Evolutionary conservation across 1,284 basidiomycete genomes (phyloP).

Genomic region (Sphagnurus paluster): DNA sequence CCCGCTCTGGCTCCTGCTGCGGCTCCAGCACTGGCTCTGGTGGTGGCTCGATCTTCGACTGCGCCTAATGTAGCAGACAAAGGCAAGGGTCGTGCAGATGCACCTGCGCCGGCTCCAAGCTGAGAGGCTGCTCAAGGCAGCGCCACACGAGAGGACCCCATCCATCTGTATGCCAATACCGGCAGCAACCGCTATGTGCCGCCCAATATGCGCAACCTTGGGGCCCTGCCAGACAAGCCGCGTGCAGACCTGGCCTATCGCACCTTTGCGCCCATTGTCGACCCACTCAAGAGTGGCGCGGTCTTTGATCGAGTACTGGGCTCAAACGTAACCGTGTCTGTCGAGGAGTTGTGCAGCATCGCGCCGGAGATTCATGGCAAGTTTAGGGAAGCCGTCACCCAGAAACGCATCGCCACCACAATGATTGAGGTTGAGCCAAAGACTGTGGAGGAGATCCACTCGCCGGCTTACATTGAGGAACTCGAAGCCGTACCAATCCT

Average conservation of each 20-base stretch:
- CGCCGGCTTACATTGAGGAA: neutral
- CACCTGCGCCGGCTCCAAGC: neutral
- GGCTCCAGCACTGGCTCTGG: no score
- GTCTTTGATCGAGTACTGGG: neutral
- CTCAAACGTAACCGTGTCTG: neutral
- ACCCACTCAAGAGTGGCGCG: neutral
- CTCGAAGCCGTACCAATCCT: neutral
- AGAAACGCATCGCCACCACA: neutral
- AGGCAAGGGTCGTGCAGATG: no score
- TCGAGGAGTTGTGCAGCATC: neutral
- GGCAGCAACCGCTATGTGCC: neutral
- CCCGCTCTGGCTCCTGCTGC: no score
- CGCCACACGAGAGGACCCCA: neutral
- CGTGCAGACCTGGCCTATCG: neutral
- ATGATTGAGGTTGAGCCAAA: neutral
- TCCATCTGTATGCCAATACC: constrained; percentile 2
- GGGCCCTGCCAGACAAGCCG: neutral
- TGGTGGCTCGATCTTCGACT: no score
- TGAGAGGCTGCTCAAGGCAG: neutral
- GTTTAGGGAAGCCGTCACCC: neutral
- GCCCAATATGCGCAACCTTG: neutral
- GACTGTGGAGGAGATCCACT: neutral
- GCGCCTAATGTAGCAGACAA: no score
- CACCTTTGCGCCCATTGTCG: neutral
- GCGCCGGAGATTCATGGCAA: neutral